A percentile compares a stretch with the other conserved stretches of the same genome.
Conservation (phyloP, 2,329 filamentous ascomycete species). For the Ophiostoma quercus region DNA sequence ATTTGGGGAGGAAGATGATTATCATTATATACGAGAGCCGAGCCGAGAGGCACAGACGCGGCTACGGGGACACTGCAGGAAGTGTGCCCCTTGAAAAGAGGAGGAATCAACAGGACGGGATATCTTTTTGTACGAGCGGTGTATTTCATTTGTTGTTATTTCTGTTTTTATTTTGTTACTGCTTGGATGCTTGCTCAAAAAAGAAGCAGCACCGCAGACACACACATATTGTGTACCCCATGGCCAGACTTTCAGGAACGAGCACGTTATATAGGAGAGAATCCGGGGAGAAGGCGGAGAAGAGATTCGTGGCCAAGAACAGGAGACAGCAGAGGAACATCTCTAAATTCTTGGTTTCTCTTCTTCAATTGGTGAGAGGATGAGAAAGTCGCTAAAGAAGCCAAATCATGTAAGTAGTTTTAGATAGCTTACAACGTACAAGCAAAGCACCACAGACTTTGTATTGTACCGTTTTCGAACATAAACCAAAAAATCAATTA, state of each 20-base stretch:
- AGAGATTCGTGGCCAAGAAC: neutral
- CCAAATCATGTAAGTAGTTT: constrained; percentile 18
- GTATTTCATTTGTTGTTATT: neutral
- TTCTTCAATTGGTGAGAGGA: constrained; percentile 16
- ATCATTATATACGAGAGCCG: neutral
- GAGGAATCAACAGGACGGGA: neutral
- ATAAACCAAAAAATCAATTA: neutral
- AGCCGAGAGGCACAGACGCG: neutral
- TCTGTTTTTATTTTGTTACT: constrained; percentile 8
- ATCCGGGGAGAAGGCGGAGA: constrained; percentile 13
- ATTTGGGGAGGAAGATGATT: neutral
- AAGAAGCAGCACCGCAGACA: constrained; percentile 5
- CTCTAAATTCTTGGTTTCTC: constrained; percentile 3
- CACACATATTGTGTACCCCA: neutral
- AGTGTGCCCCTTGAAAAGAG: neutral
- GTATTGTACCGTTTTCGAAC: constrained; percentile 4
- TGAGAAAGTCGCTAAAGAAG: constrained; percentile 13
- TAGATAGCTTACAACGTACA: constrained; percentile 16
- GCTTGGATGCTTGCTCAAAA: neutral
- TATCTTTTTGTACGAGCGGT: constrained; percentile 9
- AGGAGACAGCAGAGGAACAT: constrained; percentile 5
- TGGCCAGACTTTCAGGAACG: constrained; percentile 17
- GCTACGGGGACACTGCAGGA: constrained; percentile 1
- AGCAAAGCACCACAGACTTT: constrained; percentile 17
- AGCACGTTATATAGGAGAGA: neutral